These are phyloP conservation scores for Syzygium malaccense DNA, from an alignment of 441 rosid species.

Conservation along the genomic window DNA sequence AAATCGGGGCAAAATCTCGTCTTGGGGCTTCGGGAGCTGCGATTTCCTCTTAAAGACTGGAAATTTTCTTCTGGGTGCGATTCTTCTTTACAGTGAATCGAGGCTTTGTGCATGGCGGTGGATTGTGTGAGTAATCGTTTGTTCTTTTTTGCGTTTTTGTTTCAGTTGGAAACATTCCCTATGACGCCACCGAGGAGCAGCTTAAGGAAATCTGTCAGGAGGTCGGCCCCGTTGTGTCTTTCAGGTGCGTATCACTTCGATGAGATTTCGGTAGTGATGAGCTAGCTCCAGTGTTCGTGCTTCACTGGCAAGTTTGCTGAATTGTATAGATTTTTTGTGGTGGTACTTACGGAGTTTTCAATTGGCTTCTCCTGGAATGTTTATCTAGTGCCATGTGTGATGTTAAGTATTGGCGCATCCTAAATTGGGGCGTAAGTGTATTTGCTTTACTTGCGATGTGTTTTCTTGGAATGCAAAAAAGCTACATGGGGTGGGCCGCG, in stretches of 20 bases:
- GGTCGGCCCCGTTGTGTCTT: conserved; percentile 96
- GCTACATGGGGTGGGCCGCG: not conserved
- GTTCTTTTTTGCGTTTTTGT: not conserved
- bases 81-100: not conserved
- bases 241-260: conserved; percentile 43
- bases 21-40: not conserved
- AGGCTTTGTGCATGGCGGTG: not conserved
- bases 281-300: not conserved
- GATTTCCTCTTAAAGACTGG: not conserved
- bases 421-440: not conserved
- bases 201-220: conserved; percentile 90
- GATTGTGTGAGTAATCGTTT: not conserved
- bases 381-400: not conserved
- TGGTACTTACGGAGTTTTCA: not conserved
- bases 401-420: not conserved
- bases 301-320: not conserved
- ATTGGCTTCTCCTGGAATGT: not conserved
- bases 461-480: not conserved
- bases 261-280: not conserved
- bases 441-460: not conserved
- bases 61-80: not conserved
- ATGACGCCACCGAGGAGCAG: conserved; percentile 96
- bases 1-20: not conserved
- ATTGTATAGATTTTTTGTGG: not conserved
- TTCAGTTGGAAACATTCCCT: conserved; percentile 96